These are phyloP conservation scores for Orbilia blumenaviensis DNA, from an alignment of 2,329 filamentous ascomycete species.

Conservation along the genomic window DNA sequence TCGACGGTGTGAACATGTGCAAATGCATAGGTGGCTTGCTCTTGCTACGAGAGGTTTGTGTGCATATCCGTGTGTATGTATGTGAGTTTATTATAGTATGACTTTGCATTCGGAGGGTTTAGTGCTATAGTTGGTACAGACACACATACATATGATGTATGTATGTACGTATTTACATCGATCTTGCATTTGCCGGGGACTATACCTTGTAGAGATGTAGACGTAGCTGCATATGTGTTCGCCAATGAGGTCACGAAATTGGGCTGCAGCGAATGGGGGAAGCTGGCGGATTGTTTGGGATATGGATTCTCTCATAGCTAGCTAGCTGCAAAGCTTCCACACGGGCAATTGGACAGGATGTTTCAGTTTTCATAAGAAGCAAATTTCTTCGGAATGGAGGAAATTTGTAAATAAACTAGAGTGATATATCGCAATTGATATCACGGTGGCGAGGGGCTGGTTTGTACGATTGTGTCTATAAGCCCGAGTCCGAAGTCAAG, in stretches of 20 bases:
- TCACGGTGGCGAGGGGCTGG: not conserved
- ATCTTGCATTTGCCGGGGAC: not conserved
- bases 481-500: not conserved
- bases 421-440: too few relatives aligned
- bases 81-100: conserved; percentile 15
- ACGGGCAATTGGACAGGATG: not conserved
- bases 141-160: not conserved
- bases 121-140: not conserved
- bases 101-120: not conserved
- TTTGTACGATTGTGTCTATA: not conserved
- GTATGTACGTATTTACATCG: not conserved
- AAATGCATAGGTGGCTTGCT: conserved; percentile 8
- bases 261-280: not conserved
- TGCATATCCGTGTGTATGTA: not conserved
- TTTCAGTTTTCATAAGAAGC: not conserved
- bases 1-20: too few relatives aligned
- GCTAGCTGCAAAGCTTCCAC: not conserved
- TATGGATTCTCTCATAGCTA: not conserved
- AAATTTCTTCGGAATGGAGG: not conserved
- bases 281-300: not conserved
- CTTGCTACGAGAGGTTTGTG: not conserved
- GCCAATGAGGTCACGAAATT: not conserved
- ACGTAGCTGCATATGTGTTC: not conserved
- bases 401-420: too few relatives aligned
- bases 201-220: not conserved